Conservation (phyloP, 2,329 filamentous ascomycete species). For the Penicillium sp. region DNA sequence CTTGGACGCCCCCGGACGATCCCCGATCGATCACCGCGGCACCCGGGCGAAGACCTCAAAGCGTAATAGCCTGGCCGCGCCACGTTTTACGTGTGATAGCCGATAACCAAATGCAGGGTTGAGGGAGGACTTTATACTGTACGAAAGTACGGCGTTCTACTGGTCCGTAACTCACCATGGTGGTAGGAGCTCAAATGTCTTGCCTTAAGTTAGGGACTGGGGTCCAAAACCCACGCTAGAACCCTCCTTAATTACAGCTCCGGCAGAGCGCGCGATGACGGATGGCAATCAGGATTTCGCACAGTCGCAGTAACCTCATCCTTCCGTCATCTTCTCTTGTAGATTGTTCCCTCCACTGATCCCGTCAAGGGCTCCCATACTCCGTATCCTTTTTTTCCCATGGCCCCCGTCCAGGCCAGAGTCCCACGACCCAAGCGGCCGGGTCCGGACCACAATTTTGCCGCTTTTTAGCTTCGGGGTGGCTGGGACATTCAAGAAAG, state of each 20-base stretch:
- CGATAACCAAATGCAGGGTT: background rate
- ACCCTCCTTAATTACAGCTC: conserved; percentile 1
- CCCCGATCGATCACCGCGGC: conserved; percentile 27
- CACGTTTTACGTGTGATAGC: conserved; percentile 4
- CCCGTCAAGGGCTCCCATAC: background rate
- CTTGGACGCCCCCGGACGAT: conserved; percentile 24
- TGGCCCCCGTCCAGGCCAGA: background rate
- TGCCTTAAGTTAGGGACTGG: background rate
- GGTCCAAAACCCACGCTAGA: background rate
- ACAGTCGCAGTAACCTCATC: too few species aligned
- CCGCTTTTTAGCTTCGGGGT: conserved; percentile 3
- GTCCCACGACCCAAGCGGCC: background rate
- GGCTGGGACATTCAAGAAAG: background rate
- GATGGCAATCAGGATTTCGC: background rate
- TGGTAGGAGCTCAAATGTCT: background rate
- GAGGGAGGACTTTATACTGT: too few species aligned
- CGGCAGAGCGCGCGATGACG: background rate
- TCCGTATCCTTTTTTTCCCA: background rate
- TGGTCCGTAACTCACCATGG: too few species aligned
- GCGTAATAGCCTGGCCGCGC: conserved; percentile 10
- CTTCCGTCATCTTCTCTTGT: background rate
- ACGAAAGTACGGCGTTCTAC: too few species aligned
- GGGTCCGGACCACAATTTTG: conserved; percentile 3
- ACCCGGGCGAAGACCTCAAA: conserved; percentile 21
- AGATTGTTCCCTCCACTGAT: background rate